Conservation (phyloP, 1,284 basidiomycete genomes). For the Spongiforma sp. region DNA sequence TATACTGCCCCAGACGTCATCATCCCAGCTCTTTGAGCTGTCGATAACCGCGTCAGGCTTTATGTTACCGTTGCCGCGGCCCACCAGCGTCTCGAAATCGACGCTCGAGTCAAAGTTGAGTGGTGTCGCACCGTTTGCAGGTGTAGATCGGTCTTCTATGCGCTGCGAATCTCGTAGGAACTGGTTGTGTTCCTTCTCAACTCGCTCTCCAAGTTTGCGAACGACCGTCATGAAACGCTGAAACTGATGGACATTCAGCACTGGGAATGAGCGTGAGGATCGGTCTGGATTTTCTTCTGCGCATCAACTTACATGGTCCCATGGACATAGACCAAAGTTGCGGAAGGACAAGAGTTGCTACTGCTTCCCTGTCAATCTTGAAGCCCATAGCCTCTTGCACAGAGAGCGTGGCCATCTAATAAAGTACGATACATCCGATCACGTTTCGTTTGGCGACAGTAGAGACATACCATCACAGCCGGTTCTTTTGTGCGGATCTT, state of each 20-base stretch:
- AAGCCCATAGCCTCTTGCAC: slow-evolving; percentile 97
- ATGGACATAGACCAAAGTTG: slow-evolving; percentile 98
- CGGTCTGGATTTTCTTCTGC: not conserved
- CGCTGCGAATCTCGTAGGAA: slow-evolving; percentile 85
- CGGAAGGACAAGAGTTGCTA: slow-evolving; percentile 91
- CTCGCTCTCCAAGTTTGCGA: slow-evolving; percentile 73
- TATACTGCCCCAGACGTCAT: slow-evolving; percentile 82
- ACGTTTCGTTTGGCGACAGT: not conserved
- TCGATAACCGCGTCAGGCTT: slow-evolving; percentile 54
- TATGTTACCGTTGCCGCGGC: slow-evolving; percentile 52
- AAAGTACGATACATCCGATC: slow-evolving; percentile 5
- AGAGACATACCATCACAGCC: slow-evolving; percentile 77
- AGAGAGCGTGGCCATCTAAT: slow-evolving; percentile 86
- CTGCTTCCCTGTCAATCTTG: slow-evolving; percentile 94
- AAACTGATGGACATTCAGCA: slow-evolving; percentile 92
- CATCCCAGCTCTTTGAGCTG: slow-evolving; percentile 62
- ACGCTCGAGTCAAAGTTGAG: slow-evolving; percentile 46
- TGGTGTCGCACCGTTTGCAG: slow-evolving; percentile 40
- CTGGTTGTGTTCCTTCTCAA: slow-evolving; percentile 86
- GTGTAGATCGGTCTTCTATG: slow-evolving; percentile 75
- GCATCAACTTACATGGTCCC: slow-evolving; percentile 75
- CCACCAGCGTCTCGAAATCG: slow-evolving; percentile 79
- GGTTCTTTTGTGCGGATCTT: slow-evolving; percentile 97
- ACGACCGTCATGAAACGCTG: slow-evolving; percentile 88
- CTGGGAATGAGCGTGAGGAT: slow-evolving; percentile 42